phyloP scores from a whole-genome alignment of 768 basidiomycete genomes.

The Trametes cubensis region DNA sequence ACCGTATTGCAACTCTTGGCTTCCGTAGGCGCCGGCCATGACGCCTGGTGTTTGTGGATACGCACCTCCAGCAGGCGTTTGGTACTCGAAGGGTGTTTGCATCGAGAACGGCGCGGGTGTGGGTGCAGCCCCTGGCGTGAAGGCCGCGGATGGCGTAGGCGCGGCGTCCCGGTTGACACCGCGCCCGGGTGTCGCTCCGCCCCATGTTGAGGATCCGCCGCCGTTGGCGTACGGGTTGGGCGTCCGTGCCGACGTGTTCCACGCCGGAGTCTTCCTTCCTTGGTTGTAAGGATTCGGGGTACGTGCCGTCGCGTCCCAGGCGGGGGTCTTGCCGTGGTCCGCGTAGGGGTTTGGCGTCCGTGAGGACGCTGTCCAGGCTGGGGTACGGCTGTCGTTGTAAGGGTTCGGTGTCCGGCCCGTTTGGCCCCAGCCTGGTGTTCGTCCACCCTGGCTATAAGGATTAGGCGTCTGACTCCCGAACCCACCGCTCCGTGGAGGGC shows the following conservation, averaged over 20 bases:
- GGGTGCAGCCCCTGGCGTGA: conserved; percentile 46
- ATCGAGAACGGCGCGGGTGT: conserved; percentile 41
- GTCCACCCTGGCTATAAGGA: conserved; percentile 54
- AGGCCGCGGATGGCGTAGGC: conserved; percentile 30
- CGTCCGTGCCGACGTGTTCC: conserved; percentile 50
- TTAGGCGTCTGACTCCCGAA: conserved; percentile 60
- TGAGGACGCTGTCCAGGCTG: conserved; percentile 51
- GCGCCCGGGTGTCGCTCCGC: conserved; percentile 36
- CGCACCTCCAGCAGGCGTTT: conserved; percentile 16
- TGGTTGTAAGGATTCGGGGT: conserved; percentile 59
- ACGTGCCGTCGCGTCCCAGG: conserved; percentile 50
- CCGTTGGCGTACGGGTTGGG: conserved; percentile 46
- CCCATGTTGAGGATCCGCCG: conserved; percentile 23
- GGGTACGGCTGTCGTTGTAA: conserved; percentile 51
- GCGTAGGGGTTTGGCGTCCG: conserved; percentile 59
- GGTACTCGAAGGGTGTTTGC: conserved; percentile 28
- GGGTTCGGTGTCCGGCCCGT: conserved; percentile 77
- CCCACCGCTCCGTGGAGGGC: conserved; percentile 37
- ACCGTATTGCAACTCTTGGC: conserved; percentile 16
- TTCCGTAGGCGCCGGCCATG: conserved; percentile 12
- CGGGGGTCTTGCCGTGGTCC: conserved; percentile 52
- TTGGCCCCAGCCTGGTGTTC: conserved; percentile 45
- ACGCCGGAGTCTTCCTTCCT: conserved; percentile 52
- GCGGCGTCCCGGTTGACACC: conserved; percentile 29
- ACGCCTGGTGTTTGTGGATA: conserved; percentile 25